Conservation (phyloP, 345 rosid genomes). For the Eucalyptus sp. region DNA sequence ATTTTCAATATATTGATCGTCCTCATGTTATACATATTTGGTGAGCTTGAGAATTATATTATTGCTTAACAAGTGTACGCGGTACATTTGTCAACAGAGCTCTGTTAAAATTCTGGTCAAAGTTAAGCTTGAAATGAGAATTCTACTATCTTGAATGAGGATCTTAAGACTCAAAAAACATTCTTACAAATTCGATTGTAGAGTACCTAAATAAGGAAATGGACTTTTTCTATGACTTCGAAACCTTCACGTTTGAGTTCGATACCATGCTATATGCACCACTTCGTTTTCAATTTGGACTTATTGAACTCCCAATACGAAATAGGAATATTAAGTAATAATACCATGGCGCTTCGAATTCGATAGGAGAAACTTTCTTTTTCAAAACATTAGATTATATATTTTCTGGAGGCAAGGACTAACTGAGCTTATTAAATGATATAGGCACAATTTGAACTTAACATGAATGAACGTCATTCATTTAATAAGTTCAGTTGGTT, state of each 20-base stretch:
- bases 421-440: background rate
- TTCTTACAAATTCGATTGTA: background rate
- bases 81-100: background rate
- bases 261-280: background rate
- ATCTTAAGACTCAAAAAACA: background rate
- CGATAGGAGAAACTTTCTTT: background rate
- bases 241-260: background rate
- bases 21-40: background rate
- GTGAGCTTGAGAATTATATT: background rate
- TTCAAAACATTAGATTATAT: background rate
- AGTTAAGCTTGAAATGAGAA: fast-evolving
- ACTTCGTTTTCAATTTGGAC: background rate
- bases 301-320: background rate
- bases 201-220: background rate
- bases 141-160: background rate
- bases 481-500: no score
- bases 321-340: background rate
- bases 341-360: constrained; percentile 1
- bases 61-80: background rate
- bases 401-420: background rate
- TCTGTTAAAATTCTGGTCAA: background rate
- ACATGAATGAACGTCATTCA: no score
- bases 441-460: background rate
- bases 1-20: background rate
- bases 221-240: background rate